Conservation (phyloP, 768 basidiomycete species). For the Naganishia friedmannii region DNA sequence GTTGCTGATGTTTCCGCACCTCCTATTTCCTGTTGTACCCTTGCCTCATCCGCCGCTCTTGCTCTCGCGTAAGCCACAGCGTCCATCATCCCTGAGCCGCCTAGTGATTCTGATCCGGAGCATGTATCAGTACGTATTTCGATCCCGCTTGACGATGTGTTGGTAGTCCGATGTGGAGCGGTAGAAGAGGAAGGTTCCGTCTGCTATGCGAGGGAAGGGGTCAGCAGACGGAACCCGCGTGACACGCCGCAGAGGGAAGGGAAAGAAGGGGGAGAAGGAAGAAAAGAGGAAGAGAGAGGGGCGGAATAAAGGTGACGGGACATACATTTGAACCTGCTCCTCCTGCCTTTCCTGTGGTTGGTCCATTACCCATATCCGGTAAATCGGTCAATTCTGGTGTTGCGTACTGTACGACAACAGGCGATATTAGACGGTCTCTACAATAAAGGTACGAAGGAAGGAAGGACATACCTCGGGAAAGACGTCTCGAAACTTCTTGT, state of each 20-base stretch:
- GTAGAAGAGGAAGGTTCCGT: not conserved
- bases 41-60: no score
- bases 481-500: conserved; percentile 76
- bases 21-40: no score
- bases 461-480: conserved; percentile 74
- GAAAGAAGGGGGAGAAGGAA: no score
- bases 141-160: not conserved
- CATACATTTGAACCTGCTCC: not conserved
- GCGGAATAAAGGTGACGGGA: not conserved
- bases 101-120: not conserved
- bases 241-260: no score
- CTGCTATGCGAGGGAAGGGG: not conserved
- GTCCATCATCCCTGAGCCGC: no score
- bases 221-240: conserved; percentile 14
- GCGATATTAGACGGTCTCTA: no score
- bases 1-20: not conserved
- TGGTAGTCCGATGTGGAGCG: no score
- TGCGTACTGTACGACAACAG: conserved; percentile 63
- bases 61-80: no score
- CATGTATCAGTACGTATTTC: not conserved
- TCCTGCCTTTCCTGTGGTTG: not conserved
- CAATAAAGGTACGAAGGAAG: not conserved
- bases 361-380: conserved; percentile 77
- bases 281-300: not conserved
- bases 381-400: conserved; percentile 65